These are phyloP conservation scores for Aotearoamyces nothofagi DNA, from an alignment of 2,329 filamentous ascomycete species.

Conservation along the genomic window DNA sequence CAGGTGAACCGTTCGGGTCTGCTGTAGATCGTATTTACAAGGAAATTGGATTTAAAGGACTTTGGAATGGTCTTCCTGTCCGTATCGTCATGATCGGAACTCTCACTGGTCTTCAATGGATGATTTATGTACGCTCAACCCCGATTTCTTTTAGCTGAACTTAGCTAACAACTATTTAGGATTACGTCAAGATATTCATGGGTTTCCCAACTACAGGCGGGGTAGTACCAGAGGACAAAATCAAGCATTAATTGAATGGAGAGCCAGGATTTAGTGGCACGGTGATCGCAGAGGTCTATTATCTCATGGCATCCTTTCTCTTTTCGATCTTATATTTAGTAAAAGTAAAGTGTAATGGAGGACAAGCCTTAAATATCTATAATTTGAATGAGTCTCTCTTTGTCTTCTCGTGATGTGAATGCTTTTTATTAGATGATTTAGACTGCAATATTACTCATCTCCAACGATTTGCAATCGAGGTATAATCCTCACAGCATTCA, in stretches of 20 bases:
- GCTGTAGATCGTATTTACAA: slow-evolving; percentile 71
- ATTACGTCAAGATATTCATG: slow-evolving; percentile 85
- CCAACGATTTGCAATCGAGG: too few species aligned
- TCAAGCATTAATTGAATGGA: too few species aligned
- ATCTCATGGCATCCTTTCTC: too few species aligned
- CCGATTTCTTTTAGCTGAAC: slow-evolving; percentile 2
- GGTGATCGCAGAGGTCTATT: too few species aligned
- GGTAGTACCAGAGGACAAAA: too few species aligned
- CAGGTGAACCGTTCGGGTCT: slow-evolving; percentile 63
- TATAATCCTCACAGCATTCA: too few species aligned
- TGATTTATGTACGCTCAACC: slow-evolving; percentile 56
- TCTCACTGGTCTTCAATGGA: slow-evolving; percentile 73
- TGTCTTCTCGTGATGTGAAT: too few species aligned
- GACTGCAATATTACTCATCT: too few species aligned
- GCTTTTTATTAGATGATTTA: too few species aligned
- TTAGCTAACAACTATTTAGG: slow-evolving; percentile 26
- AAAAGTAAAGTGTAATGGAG: slow-evolving; percentile 12
- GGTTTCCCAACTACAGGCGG: slow-evolving; percentile 74
- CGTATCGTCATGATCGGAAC: slow-evolving; percentile 62
- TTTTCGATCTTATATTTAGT: slow-evolving; percentile 6
- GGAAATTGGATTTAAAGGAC: slow-evolving; percentile 73
- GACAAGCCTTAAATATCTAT: too few species aligned
- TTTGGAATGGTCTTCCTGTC: slow-evolving; percentile 84
- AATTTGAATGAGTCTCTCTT: too few species aligned
- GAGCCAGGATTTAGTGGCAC: too few species aligned